phyloP scores from a whole-genome alignment of 2,329 filamentous ascomycete genomes.

The Cercospora sp. region DNA sequence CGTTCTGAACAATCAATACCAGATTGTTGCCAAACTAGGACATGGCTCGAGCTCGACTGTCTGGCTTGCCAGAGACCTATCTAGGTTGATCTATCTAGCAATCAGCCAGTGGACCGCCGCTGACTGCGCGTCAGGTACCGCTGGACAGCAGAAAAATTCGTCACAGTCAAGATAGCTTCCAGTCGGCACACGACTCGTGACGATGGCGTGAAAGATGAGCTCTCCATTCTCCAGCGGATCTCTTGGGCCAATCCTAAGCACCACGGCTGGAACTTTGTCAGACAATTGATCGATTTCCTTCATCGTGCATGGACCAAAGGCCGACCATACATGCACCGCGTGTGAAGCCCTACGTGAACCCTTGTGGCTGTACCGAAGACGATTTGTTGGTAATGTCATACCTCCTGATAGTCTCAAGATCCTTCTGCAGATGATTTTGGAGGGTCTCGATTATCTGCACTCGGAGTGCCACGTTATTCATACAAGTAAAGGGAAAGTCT shows the following conservation, averaged over 20 bases:
- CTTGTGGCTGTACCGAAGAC: constrained; percentile 17
- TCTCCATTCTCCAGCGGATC: not conserved
- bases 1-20: constrained; percentile 37
- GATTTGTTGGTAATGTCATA: constrained; percentile 16
- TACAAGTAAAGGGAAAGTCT: constrained; percentile 14
- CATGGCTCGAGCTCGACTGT: constrained; percentile 44
- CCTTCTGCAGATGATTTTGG: constrained; percentile 16
- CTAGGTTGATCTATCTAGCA: not conserved
- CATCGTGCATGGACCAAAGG: constrained; percentile 14
- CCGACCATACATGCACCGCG: constrained; percentile 28
- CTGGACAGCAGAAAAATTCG: not conserved
- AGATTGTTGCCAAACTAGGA: constrained; percentile 45
- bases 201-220: not conserved
- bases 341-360: constrained; percentile 28
- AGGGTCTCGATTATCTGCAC: constrained; percentile 33
- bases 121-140: not conserved
- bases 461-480: constrained; percentile 30
- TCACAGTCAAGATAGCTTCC: constrained; percentile 1
- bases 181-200: not conserved
- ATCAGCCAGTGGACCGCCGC: not conserved
- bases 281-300: constrained; percentile 17
- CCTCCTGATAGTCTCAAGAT: constrained; percentile 23
- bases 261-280: constrained; percentile 1
- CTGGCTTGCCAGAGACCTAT: constrained; percentile 43
- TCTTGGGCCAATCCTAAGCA: not conserved